Evolutionary conservation across 1,139 yeast genomes (phyloP), one percentile per base, ranked within the genome.

Genomic region (Candida neerlandica): DNA sequence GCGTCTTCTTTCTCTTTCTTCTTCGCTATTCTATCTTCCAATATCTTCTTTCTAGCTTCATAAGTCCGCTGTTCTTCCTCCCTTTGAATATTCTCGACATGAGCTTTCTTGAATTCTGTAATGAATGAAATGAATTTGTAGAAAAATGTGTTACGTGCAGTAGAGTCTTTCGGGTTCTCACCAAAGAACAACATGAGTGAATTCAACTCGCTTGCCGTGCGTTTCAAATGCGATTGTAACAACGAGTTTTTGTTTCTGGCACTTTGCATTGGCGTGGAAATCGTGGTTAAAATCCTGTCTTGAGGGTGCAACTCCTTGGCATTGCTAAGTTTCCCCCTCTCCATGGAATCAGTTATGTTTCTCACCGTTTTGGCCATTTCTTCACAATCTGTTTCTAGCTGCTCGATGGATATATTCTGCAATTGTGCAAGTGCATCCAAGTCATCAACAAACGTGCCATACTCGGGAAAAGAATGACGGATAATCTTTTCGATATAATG

Each of bases 401-500:
- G 96, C 49, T 90, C 97, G 45, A 92, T 71, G 0, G 91, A 83
- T 10, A 89, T 68, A 52, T 86, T 89, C 15, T 91, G 81, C 2
- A 86, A 79, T 23, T 78, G 78, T 44, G 77, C 74, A 16, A 90
- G 79, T n/a, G 80, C 78, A 44, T 73, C 71, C 56, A 94, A 72
- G 48, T 94, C 97, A 57, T 87, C 89, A 11, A 86, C 82, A 67
- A 94, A 92, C 1, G 78, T 77, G 43, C 89, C 86, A 54, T 82
- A 75, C 48, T 89, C 91, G 0, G 97, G 92, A 62, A 89, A 92
- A 27, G 86, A 80, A 33, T 79, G 80, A 48, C 98, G 74, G 19
- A 94, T 80, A 33, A 88, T 80, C 59, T 82, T 84, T 64, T 94
- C 99, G 50, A 94, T 84, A 60, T 90, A 91, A 62, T 94, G 97